phyloP scores from a whole-genome alignment of 2,329 filamentous ascomycete species.

The Alternaria conjuncta region DNA sequence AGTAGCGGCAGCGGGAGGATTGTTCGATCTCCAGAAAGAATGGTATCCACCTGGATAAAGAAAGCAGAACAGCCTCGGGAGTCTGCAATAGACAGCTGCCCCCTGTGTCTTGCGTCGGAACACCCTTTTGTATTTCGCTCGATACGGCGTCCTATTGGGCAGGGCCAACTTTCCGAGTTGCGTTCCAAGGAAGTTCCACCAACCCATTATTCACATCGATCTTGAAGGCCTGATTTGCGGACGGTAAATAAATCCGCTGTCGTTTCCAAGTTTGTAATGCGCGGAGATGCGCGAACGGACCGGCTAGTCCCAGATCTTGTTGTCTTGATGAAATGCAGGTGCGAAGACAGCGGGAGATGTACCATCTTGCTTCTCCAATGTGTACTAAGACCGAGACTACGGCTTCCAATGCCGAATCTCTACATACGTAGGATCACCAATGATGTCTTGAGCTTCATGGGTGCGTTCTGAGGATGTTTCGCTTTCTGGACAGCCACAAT shows the following conservation, averaged over 20 bases:
- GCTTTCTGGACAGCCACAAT: not conserved
- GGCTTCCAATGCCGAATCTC: not conserved
- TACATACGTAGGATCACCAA: not conserved
- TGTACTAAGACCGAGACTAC: not conserved
- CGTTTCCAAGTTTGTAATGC: not conserved
- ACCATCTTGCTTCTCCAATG: not conserved
- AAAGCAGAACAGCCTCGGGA: not conserved
- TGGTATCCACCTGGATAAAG: constrained; percentile 3
- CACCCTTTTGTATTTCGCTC: not conserved
- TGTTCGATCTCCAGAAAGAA: constrained; percentile 3
- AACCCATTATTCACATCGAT: not conserved
- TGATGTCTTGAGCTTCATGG: not conserved
- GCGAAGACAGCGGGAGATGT: constrained; percentile 1
- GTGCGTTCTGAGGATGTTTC: not conserved
- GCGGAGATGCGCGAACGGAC: not conserved
- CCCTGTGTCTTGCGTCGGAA: not conserved
- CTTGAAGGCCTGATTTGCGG: constrained; percentile 6
- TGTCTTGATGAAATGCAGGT: not conserved
- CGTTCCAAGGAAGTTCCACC: not conserved
- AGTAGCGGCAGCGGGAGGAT: constrained; percentile 7
- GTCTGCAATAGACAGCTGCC: not conserved
- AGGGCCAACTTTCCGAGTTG: not conserved
- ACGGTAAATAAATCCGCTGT: not conserved
- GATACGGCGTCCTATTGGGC: not conserved
- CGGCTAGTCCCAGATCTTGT: not conserved